Percentiles rank a stretch among this genome's conserved stretches.
phyloP scores from a whole-genome alignment of 768 basidiomycete genomes.

The Calocera cornea region DNA sequence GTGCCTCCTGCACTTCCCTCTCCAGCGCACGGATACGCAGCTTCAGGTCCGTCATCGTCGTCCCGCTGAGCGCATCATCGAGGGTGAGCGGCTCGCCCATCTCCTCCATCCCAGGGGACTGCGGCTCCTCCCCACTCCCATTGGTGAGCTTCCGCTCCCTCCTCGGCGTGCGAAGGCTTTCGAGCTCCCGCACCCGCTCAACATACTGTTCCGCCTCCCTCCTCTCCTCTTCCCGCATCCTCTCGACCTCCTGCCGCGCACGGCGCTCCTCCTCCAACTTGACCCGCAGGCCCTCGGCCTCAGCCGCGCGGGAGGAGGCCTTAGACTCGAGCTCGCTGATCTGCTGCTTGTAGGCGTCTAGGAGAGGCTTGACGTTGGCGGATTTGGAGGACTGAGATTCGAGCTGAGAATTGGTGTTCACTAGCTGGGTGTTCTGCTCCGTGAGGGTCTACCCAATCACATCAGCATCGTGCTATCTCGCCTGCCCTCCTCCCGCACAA shows the following conservation, averaged over 20 bases:
- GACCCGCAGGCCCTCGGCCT: constrained; percentile 57
- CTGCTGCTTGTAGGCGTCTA: constrained; percentile 85
- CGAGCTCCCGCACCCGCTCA: constrained; percentile 78
- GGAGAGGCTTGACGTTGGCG: constrained; percentile 69
- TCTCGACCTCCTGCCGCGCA: constrained; percentile 11
- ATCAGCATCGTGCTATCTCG: too few species aligned
- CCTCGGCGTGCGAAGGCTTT: constrained; percentile 41
- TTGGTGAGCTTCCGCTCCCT: constrained; percentile 22
- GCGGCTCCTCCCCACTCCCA: constrained; percentile 15
- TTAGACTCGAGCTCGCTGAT: constrained; percentile 70
- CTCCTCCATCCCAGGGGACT: constrained; percentile 28
- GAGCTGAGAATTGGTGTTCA: constrained; percentile 81
- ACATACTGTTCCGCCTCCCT: constrained; percentile 48
- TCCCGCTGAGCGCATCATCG: constrained; percentile 71
- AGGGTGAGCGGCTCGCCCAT: constrained; percentile 31
- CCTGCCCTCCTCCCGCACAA: too few species aligned
- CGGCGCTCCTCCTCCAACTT: constrained; percentile 37
- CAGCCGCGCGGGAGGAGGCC: constrained; percentile 47
- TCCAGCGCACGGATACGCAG: constrained; percentile 70
- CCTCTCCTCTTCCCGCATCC: constrained; percentile 37
- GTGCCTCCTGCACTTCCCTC: constrained; percentile 62
- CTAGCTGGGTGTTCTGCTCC: constrained; percentile 81
- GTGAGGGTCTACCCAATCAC: constrained; percentile 51
- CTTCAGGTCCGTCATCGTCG: constrained; percentile 85
- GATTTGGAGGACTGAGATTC: constrained; percentile 87